Base-by-base conservation (phyloP, 352 stramenopile genomes). In the Stramenopiles sp. region DNA sequence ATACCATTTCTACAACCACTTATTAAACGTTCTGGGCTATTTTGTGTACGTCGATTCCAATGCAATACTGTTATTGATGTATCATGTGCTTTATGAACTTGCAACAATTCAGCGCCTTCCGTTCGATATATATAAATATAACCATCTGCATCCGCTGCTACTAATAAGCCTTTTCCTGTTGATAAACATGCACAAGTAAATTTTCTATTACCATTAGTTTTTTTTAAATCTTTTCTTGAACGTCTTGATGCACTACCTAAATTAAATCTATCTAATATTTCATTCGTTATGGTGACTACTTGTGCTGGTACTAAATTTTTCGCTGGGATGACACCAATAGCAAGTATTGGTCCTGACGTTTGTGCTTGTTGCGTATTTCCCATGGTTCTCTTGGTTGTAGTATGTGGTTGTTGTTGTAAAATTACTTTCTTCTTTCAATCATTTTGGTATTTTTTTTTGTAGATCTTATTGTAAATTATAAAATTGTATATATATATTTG, bases 161-260 rank as follows among this genome's bases (percentile, higher is more conserved):
- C 65, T 20, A 76, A 76, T 13, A 76, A 13, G 4, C 4, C 31
- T 33, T 76, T 76, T 13, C 65, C 65, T 13, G 30, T 76, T 7
- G 30, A 33, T 31, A 76, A 76, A 33, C 65, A 76, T 31, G 65
- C 65, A 33, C 65, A 76, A 31, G 65, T 76, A 33, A 76, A 76
- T 31, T 4, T 13, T 20, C 65, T 31, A 7, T 31, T 33, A 4
- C 65, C 65, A 20, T 76, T 76, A 1, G 65, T 13, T 33, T 13
- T 13, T 20, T 20, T 31, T 33, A 76, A 76, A 33, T 76, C 65
- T 13, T 76, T 76, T 20, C 65, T 76, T 4, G 65, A 76, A 4
- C 65, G 65, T 31, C 65, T 31, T 31, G 65, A 76, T 20, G 65
- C 65, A 20, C 65, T 76, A 31, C 30, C 31, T 13, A 33, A 7